phyloP scores from a whole-genome alignment of 768 basidiomycete genomes.

The Candolleomyces aberdarensis region DNA sequence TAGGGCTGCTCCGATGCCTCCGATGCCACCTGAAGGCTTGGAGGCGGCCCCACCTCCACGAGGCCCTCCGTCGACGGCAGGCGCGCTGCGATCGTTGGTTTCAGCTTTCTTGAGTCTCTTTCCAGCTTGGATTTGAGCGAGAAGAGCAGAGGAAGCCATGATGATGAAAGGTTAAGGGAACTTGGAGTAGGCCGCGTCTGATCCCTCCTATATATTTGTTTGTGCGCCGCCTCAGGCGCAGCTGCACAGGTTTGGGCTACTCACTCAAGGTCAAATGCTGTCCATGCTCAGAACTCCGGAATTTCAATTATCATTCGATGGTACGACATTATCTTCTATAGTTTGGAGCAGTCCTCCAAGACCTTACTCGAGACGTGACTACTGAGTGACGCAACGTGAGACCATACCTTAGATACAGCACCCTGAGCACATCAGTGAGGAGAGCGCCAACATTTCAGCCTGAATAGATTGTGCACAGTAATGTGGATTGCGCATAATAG shows the following conservation, averaged over 20 bases:
- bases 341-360: too few relatives aligned
- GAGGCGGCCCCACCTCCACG: neutral
- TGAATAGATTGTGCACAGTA: neutral
- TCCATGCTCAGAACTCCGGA: too few relatives aligned
- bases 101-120: conserved; percentile 77
- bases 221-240: conserved; percentile 5
- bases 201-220: conserved; percentile 4
- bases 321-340: too few relatives aligned
- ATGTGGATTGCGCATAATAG: neutral
- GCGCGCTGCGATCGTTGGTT: conserved; percentile 80
- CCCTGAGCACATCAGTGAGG: too few relatives aligned
- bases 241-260: neutral
- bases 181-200: neutral
- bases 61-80: conserved; percentile 48
- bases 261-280: neutral
- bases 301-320: too few relatives aligned
- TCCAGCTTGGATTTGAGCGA: conserved; percentile 82
- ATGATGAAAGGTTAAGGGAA: neutral
- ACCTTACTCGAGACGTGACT: too few relatives aligned
- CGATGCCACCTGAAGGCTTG: conserved; percentile 3
- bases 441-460: too few relatives aligned
- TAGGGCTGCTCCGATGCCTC: conserved; percentile 10
- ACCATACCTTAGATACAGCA: too few relatives aligned
- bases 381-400: too few relatives aligned
- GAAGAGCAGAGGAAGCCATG: conserved; percentile 75